Conservation (phyloP, 176 grass and related monocot species). For the Phyllostachys edulis region DNA sequence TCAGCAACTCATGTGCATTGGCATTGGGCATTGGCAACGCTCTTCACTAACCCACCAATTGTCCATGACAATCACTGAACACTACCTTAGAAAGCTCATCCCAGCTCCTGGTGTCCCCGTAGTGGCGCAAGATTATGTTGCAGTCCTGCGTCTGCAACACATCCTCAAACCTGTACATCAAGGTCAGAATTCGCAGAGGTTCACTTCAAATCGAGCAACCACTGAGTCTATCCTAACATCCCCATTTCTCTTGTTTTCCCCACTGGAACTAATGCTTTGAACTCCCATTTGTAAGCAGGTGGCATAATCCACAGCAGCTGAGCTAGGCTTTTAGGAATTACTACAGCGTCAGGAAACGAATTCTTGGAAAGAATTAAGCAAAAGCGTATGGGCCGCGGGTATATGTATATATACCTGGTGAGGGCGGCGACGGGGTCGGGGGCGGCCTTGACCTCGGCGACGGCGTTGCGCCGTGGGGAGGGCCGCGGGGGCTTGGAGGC, state of each 20-base stretch:
- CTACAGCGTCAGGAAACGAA: background rate
- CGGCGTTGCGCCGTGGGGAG: slow-evolving; percentile 55
- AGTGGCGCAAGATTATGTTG: slow-evolving; percentile 78
- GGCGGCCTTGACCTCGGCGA: slow-evolving; percentile 58
- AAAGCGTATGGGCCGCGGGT: background rate
- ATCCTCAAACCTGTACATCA: slow-evolving; percentile 52
- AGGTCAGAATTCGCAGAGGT: background rate
- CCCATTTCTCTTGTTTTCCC: background rate
- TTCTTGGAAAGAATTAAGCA: background rate
- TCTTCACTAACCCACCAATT: background rate
- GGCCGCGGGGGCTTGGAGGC: slow-evolving; percentile 30
- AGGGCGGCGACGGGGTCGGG: slow-evolving; percentile 53
- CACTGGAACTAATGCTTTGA: background rate
- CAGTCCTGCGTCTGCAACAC: slow-evolving; percentile 73
- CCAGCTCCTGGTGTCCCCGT: slow-evolving; percentile 66
- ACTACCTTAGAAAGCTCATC: slow-evolving; percentile 67
- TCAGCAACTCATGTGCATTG: background rate
- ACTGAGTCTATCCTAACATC: background rate
- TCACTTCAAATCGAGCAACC: background rate
- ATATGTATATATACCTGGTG: slow-evolving; percentile 43
- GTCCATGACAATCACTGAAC: background rate
- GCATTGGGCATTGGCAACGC: background rate
- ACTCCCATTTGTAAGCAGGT: background rate
- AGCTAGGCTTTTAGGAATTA: background rate
- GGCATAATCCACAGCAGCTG: background rate